phyloP scores from a whole-genome alignment of 805 yeast genomes.

The Candida sanyiensis region DNA sequence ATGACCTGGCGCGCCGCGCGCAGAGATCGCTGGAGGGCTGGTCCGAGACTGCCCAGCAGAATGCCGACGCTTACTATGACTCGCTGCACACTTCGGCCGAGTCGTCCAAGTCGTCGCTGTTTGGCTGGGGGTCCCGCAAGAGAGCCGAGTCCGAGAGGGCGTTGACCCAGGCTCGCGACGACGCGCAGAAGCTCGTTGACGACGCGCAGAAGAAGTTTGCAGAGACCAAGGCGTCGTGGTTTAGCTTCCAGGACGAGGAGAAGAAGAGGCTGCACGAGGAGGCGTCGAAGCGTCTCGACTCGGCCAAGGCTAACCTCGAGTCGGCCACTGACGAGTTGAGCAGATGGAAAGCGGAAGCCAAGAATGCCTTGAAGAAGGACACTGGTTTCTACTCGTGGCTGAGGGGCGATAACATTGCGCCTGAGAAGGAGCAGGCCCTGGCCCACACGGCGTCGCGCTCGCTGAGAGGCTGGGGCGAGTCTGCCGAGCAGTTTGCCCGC shows the following conservation, averaged over 20 bases:
- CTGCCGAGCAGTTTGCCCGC: slow-evolving; percentile 37
- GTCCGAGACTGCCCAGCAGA: slow-evolving; percentile 39
- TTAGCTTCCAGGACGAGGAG: slow-evolving; percentile 23
- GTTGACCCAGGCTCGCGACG: slow-evolving; percentile 17
- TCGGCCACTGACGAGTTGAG: slow-evolving; percentile 14
- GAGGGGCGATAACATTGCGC: slow-evolving; percentile 23
- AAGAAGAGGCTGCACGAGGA: slow-evolving; percentile 22
- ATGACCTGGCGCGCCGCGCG: slow-evolving; percentile 28
- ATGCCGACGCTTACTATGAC: slow-evolving; percentile 23
- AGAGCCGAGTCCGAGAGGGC: slow-evolving; percentile 13
- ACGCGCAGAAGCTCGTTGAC: slow-evolving; percentile 30
- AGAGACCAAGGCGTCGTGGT: slow-evolving; percentile 29
- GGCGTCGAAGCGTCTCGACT: slow-evolving; percentile 24
- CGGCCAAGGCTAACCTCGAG: slow-evolving; percentile 20
- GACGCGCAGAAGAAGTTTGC: slow-evolving; percentile 31
- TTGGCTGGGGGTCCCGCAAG: slow-evolving; percentile 17
- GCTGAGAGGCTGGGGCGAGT: slow-evolving; percentile 42
- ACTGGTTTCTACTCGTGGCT: slow-evolving; percentile 25
- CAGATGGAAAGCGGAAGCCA: slow-evolving; percentile 19
- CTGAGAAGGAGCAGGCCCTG: slow-evolving; percentile 28
- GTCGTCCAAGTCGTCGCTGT: slow-evolving; percentile 13
- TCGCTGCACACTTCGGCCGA: slow-evolving; percentile 12
- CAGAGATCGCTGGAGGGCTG: slow-evolving; percentile 36
- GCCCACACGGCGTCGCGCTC: slow-evolving; percentile 32
- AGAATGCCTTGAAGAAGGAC: slow-evolving; percentile 9